Conservation (phyloP, 108 stramenopile species). For the Fragilaria crotonensis region DNA sequence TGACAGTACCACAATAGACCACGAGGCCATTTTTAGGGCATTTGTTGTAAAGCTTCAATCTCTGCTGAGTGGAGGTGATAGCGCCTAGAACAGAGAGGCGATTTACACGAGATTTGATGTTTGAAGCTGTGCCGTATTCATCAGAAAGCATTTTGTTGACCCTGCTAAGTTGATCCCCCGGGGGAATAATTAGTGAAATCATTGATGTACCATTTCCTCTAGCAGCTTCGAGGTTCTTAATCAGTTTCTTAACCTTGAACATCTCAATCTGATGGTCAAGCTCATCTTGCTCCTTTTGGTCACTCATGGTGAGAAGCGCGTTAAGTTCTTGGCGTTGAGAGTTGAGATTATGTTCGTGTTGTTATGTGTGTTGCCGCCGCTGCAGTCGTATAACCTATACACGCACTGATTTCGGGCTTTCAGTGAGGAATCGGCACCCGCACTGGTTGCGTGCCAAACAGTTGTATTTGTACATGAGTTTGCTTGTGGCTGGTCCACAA, state of each 20-base stretch:
- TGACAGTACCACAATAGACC: constrained; percentile 96
- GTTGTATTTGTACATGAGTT: no score
- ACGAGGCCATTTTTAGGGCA: constrained; percentile 96
- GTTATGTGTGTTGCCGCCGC: no score
- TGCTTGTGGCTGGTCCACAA: no score
- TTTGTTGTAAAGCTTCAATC: constrained; percentile 94
- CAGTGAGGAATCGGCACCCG: no score
- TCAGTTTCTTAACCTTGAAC: constrained; percentile 99
- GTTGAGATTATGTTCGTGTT: no score
- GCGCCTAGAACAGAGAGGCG: constrained; percentile 94
- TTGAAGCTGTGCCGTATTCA: constrained; percentile 98
- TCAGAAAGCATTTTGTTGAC: constrained; percentile 97
- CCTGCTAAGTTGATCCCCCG: constrained; percentile 91
- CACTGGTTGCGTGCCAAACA: no score
- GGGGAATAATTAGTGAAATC: constrained; percentile 98
- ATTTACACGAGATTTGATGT: constrained; percentile 98
- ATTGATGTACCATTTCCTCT: constrained; percentile 98
- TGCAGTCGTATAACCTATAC: no score
- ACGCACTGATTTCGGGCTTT: no score
- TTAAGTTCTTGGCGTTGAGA: no score
- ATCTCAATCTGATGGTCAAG: constrained; percentile 89
- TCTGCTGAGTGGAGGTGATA: constrained; percentile 98
- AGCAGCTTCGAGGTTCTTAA: constrained; percentile 91
- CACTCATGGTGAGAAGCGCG: constrained; percentile 29
- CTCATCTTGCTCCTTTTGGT: constrained; percentile 31